phyloP scores from a whole-genome alignment of 177 flowering plant species.

The Vitis hybrid region DNA sequence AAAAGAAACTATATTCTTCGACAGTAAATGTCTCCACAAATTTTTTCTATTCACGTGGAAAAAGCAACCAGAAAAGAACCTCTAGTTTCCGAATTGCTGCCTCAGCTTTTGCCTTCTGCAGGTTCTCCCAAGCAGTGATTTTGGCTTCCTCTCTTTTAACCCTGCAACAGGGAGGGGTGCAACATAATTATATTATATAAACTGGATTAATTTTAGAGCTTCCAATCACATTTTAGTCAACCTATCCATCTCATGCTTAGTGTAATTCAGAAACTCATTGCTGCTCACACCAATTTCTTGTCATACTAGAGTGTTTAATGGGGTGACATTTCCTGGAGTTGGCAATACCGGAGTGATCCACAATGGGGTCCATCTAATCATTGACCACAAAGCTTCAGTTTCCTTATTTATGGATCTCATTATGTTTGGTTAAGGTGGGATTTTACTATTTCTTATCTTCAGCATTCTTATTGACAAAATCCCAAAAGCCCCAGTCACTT shows the following conservation, averaged over 20 bases:
- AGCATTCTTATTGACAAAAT: background rate
- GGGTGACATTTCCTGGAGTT: no score
- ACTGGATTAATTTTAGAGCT: no score
- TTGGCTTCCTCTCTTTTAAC: slow-evolving; percentile 85
- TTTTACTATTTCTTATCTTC: background rate
- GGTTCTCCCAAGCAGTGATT: slow-evolving; percentile 95
- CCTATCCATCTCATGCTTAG: no score
- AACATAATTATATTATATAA: background rate
- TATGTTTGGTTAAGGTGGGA: no score
- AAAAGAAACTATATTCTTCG: background rate
- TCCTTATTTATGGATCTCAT: no score
- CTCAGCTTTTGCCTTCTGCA: slow-evolving; percentile 98
- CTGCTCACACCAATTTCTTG: no score
- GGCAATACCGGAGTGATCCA: no score
- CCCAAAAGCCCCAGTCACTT: background rate
- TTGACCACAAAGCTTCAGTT: no score
- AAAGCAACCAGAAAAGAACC: slow-evolving; percentile 38
- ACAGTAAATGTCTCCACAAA: background rate
- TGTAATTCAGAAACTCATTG: no score
- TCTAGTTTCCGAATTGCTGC: slow-evolving; percentile 88
- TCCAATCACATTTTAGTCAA: no score
- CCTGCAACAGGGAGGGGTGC: slow-evolving; percentile 35
- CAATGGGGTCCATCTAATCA: no score
- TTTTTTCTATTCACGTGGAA: background rate
- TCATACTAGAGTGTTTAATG: no score